Evolutionary conservation across 1,284 basidiomycete species (phyloP).

Genomic region (Tilletia caries): DNA sequence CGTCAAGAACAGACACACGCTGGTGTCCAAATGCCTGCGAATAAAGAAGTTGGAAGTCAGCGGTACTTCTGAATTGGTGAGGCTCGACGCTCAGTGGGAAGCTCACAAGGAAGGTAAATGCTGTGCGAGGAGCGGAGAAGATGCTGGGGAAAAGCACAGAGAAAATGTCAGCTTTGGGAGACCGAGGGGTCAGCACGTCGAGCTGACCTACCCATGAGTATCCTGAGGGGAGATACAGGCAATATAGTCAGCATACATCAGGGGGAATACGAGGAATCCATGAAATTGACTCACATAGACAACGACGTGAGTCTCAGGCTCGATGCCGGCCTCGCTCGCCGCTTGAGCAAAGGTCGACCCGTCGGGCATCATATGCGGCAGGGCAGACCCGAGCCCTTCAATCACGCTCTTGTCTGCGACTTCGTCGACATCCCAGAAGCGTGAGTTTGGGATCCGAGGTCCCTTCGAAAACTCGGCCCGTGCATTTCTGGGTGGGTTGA

Average conservation of each 20-base stretch:
- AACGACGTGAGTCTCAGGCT: constrained; percentile 73
- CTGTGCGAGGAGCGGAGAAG: constrained; percentile 37
- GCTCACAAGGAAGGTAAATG: constrained; percentile 36
- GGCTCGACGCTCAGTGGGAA: not conserved
- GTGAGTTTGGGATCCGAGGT: constrained; percentile 71
- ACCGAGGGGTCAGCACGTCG: too few relatives aligned
- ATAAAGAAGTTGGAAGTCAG: not conserved
- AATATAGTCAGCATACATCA: constrained; percentile 64
- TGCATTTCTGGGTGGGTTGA: constrained; percentile 62
- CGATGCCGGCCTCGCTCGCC: constrained; percentile 76
- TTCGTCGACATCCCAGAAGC: constrained; percentile 77
- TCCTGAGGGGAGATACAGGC: constrained; percentile 42
- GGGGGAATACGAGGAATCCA: constrained; percentile 64
- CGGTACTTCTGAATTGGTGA: too few relatives aligned
- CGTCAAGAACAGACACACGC: constrained; percentile 46
- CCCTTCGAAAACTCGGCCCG: constrained; percentile 63
- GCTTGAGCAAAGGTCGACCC: constrained; percentile 70
- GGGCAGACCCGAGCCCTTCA: constrained; percentile 33
- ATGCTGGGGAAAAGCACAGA: constrained; percentile 23
- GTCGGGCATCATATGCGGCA: constrained; percentile 91
- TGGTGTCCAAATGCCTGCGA: constrained; percentile 38
- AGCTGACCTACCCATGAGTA: not conserved
- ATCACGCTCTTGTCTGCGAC: constrained; percentile 53
- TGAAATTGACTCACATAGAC: constrained; percentile 79
- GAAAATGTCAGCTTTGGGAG: not conserved